Conservation (phyloP, 805 yeast species). For the Lipomyces sp. region DNA sequence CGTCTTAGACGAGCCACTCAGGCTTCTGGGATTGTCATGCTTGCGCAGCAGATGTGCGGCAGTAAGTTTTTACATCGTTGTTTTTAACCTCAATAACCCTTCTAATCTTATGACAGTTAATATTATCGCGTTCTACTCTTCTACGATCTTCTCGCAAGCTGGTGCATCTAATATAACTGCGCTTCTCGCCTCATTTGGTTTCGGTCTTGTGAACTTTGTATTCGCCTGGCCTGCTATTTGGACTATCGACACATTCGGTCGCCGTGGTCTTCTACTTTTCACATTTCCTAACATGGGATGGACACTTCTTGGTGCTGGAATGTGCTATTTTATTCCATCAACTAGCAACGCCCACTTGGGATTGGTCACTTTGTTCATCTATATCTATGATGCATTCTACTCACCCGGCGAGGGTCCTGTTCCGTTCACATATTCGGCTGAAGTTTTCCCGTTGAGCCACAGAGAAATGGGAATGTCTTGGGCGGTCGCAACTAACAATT, state of each 20-base stretch:
- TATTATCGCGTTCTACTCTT: conserved; percentile 84
- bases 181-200: conserved; percentile 82
- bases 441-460: conserved; percentile 76
- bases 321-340: conserved; percentile 71
- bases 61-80: conserved; percentile 76
- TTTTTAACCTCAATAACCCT: conserved; percentile 75
- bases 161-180: conserved; percentile 67
- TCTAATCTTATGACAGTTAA: conserved; percentile 66
- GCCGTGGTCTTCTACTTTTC: conserved; percentile 61
- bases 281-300: conserved; percentile 66
- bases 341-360: conserved; percentile 59
- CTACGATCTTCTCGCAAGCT: conserved; percentile 71
- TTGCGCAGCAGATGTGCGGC: conserved; percentile 84
- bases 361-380: conserved; percentile 72
- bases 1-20: conserved; percentile 81
- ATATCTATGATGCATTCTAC: conserved; percentile 71
- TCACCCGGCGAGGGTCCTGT: conserved; percentile 90
- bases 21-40: conserved; percentile 80
- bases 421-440: conserved; percentile 87
- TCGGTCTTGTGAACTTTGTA: conserved; percentile 77
- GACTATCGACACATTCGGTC: conserved; percentile 77
- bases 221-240: conserved; percentile 83
- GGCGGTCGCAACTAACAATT: conserved; percentile 67
- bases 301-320: conserved; percentile 56
- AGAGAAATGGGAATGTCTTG: conserved; percentile 81